A percentile compares a stretch with the other conserved stretches of the same genome.
phyloP scores from a whole-genome alignment of 2,329 filamentous ascomycete species.

The Metarhizium humberi region DNA sequence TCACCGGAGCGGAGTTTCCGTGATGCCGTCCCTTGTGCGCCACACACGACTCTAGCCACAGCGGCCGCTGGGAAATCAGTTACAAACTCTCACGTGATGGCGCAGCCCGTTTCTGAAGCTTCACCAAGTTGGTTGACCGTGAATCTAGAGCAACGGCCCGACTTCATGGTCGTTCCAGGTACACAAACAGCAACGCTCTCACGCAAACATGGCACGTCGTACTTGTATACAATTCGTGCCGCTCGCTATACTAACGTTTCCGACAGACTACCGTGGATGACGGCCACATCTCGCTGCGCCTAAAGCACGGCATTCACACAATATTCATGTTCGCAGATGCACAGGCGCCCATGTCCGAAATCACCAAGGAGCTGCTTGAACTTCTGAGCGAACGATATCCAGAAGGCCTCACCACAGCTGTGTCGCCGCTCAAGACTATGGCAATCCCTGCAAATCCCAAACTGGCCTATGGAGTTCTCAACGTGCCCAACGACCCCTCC shows the following conservation, averaged over 20 bases:
- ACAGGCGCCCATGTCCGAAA: conserved; percentile 42
- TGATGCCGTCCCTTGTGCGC: neutral
- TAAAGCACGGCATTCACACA: conserved; percentile 65
- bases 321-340: conserved; percentile 58
- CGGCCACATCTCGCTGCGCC: conserved; percentile 54
- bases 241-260: neutral
- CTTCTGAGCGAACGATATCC: conserved; percentile 50
- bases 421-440: conserved; percentile 22
- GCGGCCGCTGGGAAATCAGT: too few species aligned
- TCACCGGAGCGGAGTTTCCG: neutral
- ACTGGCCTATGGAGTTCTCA: conserved; percentile 38
- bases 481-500: conserved; percentile 32
- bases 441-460: conserved; percentile 30
- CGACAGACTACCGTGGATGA: conserved; percentile 25
- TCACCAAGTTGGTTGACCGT: neutral
- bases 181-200: neutral
- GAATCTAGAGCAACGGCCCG: neutral
- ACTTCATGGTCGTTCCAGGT: neutral
- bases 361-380: conserved; percentile 49
- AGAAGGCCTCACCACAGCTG: conserved; percentile 34
- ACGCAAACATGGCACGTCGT: neutral
- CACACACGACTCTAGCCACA: neutral
- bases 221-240: too few species aligned
- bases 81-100: too few species aligned
- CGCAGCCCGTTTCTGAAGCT: too few species aligned